phyloP scores from a whole-genome alignment of 495 filamentous ascomycete species.

The Apiosordaria backusii region DNA sequence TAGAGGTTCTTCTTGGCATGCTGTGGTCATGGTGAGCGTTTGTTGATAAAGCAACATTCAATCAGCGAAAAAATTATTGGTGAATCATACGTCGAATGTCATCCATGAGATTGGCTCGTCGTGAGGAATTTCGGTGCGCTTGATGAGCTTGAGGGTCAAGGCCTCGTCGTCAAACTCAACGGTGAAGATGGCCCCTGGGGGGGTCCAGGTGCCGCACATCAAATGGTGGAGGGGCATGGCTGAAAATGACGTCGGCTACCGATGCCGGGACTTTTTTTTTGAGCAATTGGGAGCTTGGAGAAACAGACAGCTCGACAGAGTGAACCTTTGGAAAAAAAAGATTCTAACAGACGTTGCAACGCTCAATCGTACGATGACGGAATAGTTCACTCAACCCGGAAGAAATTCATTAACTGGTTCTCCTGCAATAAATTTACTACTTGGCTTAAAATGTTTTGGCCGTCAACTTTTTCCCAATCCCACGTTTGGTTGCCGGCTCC shows the following conservation, averaged over 20 bases:
- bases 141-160: conserved; percentile 64
- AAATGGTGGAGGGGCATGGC: conserved; percentile 69
- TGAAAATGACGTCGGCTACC: conserved; percentile 24
- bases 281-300: neutral
- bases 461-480: neutral
- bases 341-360: neutral
- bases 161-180: conserved; percentile 77
- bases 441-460: neutral
- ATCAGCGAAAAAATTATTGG: neutral
- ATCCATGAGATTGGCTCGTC: conserved; percentile 90
- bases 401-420: neutral
- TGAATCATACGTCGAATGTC: conserved; percentile 66
- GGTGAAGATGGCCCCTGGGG: conserved; percentile 80
- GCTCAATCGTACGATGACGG: conserved; percentile 10
- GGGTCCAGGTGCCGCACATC: conserved; percentile 83
- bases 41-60: too few relatives aligned
- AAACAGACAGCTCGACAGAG: neutral
- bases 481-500: neutral
- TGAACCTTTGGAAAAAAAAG: conserved; percentile 1
- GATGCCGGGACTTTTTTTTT: conserved; percentile 2
- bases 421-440: neutral
- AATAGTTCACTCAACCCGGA: neutral
- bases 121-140: conserved; percentile 72
- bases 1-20: conserved; percentile 80
- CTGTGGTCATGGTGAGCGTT: conserved; percentile 39